A percentile compares a stretch with the other conserved stretches of the same genome.
phyloP scores from a whole-genome alignment of 2,329 filamentous ascomycete species.

The Colletotrichum cuscutae region DNA sequence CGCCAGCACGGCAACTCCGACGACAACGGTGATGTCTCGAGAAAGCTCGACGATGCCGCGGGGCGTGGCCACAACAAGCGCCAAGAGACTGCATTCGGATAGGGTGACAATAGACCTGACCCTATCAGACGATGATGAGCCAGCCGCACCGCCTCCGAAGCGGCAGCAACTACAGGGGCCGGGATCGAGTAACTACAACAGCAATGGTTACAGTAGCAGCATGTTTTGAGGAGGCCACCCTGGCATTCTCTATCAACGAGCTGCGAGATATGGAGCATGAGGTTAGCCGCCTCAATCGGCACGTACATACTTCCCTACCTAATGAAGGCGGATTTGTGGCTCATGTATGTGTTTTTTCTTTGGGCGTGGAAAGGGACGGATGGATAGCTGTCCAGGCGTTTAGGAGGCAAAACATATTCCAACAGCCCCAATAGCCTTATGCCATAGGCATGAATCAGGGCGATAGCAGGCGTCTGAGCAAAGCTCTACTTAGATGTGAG shows the following conservation, averaged over 20 bases:
- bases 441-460: slow-evolving; percentile 3
- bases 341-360: slow-evolving; percentile 26
- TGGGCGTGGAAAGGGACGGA: slow-evolving; percentile 27
- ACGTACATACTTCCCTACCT: slow-evolving; percentile 25
- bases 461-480: background rate
- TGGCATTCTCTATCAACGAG: background rate
- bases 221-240: background rate
- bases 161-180: slow-evolving; percentile 49
- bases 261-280: background rate
- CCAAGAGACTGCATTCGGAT: slow-evolving; percentile 61
- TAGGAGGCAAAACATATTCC: slow-evolving; percentile 24
- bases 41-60: slow-evolving; percentile 51
- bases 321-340: slow-evolving; percentile 6
- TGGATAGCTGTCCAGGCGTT: slow-evolving; percentile 33
- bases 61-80: slow-evolving; percentile 47
- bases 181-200: slow-evolving; percentile 8
- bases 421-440: slow-evolving; percentile 8
- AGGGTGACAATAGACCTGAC: slow-evolving; percentile 67
- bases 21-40: slow-evolving; percentile 47
- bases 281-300: background rate
- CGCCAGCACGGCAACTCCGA: slow-evolving; percentile 50
- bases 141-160: slow-evolving; percentile 60
- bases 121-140: slow-evolving; percentile 64
- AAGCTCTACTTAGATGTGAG: slow-evolving; percentile 1
- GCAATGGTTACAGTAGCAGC: slow-evolving; percentile 23